Percentiles rank a stretch among this genome's conserved stretches.
These are phyloP conservation scores for Cicer arietinum DNA, from an alignment of 306 rosid species.

Conservation along the genomic window DNA sequence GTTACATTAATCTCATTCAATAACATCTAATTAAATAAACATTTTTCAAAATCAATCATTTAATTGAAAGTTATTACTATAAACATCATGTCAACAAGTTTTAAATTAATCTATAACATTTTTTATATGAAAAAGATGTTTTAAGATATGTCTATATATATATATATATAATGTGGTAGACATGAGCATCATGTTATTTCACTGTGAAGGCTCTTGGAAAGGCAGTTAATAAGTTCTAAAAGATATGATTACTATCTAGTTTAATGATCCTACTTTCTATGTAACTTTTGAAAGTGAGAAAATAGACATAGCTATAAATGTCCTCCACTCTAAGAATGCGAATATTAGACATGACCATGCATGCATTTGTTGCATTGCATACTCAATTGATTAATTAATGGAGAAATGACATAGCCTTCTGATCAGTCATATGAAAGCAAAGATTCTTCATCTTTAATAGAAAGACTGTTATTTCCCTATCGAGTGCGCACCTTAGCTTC, in stretches of 20 bases:
- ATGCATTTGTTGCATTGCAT: slow-evolving; percentile 39
- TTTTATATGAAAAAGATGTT: no score
- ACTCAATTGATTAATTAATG: slow-evolving; percentile 29
- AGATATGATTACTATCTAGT: slow-evolving; percentile 35
- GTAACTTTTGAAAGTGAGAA: slow-evolving; percentile 47
- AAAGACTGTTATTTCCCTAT: slow-evolving; percentile 44
- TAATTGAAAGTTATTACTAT: no score
- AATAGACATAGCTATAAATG: slow-evolving; percentile 40
- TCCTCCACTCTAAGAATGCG: slow-evolving; percentile 47
- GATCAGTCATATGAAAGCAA: slow-evolving; percentile 39
- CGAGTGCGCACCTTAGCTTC: slow-evolving; percentile 51
- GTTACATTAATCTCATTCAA: no score
- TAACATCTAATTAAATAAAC: no score
- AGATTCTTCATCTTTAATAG: slow-evolving; percentile 49
- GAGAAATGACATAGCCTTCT: slow-evolving; percentile 43
- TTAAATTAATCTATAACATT: no score
- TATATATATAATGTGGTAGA: neutral
- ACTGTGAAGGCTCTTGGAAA: slow-evolving; percentile 7
- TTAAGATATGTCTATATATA: no score
- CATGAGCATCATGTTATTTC: neutral
- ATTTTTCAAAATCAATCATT: no score
- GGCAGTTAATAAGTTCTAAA: neutral
- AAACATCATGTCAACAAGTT: no score
- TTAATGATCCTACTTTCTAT: slow-evolving; percentile 5
- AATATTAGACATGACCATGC: slow-evolving; percentile 44